phyloP scores from a whole-genome alignment of 352 stramenopile species.

The Phytopythium vexans region DNA sequence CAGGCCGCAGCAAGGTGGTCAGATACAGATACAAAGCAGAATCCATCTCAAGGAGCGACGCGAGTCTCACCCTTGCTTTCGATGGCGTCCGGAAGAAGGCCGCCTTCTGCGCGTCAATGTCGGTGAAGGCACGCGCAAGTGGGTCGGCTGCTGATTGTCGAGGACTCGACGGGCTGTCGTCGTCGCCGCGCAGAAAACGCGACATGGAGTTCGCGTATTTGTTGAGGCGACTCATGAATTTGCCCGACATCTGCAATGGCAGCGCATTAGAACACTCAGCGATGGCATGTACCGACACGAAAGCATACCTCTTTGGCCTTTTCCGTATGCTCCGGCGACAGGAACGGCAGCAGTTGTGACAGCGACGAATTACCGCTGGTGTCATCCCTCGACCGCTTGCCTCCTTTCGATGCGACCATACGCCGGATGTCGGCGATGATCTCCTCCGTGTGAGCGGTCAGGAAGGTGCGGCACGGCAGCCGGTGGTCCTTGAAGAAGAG shows the following conservation, averaged over 20 bases:
- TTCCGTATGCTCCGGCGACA: conserved; percentile 66
- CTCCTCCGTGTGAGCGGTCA: conserved; percentile 66
- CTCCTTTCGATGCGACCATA: conserved; percentile 52
- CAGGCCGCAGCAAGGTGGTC: neutral
- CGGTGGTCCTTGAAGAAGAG: conserved; percentile 74
- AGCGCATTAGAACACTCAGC: neutral
- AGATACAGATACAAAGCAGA: neutral
- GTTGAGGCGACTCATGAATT: conserved; percentile 70
- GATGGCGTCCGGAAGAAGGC: conserved; percentile 72
- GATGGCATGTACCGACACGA: neutral
- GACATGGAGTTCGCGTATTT: conserved; percentile 63
- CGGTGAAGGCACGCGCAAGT: conserved; percentile 36
- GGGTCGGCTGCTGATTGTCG: conserved; percentile 17
- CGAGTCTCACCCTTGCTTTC: conserved; percentile 42
- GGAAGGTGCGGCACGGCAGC: conserved; percentile 61
- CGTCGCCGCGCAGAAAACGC: conserved; percentile 61
- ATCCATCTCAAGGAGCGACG: neutral
- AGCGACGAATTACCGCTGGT: conserved; percentile 19
- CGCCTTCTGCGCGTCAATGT: conserved; percentile 55
- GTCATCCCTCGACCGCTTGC: conserved; percentile 41
- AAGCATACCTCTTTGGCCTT: conserved; percentile 65
- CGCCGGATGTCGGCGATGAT: conserved; percentile 61
- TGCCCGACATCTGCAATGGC: conserved; percentile 46
- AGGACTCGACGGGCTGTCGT: conserved; percentile 26
- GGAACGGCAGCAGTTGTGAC: conserved; percentile 58